Evolutionary conservation across 1,284 basidiomycete genomes (phyloP).

Genomic region (Austroboletus olivaceoglutinosus): DNA sequence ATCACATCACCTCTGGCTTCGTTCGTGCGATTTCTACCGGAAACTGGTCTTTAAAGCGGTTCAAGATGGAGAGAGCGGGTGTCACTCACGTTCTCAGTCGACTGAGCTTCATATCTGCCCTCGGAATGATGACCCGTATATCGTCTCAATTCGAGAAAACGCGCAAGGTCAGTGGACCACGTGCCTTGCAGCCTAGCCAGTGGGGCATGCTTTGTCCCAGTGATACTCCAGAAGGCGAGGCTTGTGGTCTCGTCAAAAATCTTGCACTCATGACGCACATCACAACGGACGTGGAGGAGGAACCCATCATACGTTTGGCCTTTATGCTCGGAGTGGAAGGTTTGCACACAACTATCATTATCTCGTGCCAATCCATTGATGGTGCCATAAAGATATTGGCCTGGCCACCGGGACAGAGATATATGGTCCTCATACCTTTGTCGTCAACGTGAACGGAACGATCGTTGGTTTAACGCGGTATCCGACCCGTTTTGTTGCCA

Average conservation of each 20-base stretch:
- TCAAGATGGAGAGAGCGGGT: slow-evolving; percentile 99
- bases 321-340: slow-evolving; percentile 97
- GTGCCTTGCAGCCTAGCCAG: slow-evolving; percentile 96
- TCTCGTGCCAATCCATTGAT: slow-evolving; percentile 14
- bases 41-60: slow-evolving; percentile 98
- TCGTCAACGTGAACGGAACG: slow-evolving; percentile 96
- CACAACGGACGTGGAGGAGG: slow-evolving; percentile 98
- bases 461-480: slow-evolving; percentile 92
- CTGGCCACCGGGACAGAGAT: slow-evolving; percentile 95
- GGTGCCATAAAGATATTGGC: slow-evolving; percentile 71
- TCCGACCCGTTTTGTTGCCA: slow-evolving; percentile 83
- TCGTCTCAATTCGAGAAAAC: slow-evolving; percentile 99
- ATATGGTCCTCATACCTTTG: slow-evolving; percentile 87
- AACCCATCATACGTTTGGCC: slow-evolving; percentile 85
- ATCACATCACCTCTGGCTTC: slow-evolving; percentile 95
- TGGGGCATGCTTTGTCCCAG: slow-evolving; percentile 99
- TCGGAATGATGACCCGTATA: slow-evolving; percentile 99
- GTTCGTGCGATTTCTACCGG: slow-evolving; percentile 98
- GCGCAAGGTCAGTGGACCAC: slow-evolving; percentile 95
- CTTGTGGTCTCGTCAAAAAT: slow-evolving; percentile 98
- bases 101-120: slow-evolving; percentile 93
- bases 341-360: slow-evolving; percentile 32
- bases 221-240: slow-evolving; percentile 99
- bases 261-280: slow-evolving; percentile 99
- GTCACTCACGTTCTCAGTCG: slow-evolving; percentile 98